Conservation (phyloP, 441 rosid species). For the Kokia cookei region DNA sequence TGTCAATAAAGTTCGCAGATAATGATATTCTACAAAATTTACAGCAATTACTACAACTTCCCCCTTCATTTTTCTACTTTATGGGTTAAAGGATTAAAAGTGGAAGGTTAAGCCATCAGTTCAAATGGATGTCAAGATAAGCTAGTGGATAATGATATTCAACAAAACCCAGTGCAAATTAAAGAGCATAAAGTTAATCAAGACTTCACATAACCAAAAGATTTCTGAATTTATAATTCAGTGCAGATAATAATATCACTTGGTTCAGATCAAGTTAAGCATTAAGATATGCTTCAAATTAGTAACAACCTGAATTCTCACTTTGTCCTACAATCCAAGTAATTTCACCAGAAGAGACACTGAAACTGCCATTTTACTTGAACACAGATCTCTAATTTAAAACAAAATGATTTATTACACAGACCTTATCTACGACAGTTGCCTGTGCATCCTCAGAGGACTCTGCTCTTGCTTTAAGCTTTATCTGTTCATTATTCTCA, state of each 20-base stretch:
- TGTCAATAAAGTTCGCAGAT: neutral
- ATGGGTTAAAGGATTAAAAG: neutral
- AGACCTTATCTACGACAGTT: constrained; percentile 75
- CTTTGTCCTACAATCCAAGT: neutral
- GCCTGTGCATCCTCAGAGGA: constrained; percentile 48
- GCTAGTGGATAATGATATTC: neutral
- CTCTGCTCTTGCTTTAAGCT: constrained; percentile 64
- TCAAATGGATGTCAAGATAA: neutral
- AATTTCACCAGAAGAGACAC: neutral
- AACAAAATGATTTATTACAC: constrained; percentile 4
- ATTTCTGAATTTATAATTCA: neutral
- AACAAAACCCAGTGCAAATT: neutral
- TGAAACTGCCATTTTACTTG: neutral
- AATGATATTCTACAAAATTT: neutral
- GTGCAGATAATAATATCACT: neutral
- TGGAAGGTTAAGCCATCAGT: neutral
- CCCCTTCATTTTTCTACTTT: neutral
- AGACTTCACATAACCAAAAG: neutral
- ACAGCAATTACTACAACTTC: neutral
- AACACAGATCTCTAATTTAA: neutral
- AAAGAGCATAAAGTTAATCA: neutral
- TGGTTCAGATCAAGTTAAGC: neutral
- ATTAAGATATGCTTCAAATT: neutral
- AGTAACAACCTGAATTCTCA: neutral
- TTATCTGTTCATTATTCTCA: constrained; percentile 76